Evolutionary conservation across 108 stramenopile genomes (phyloP).

Genomic region (Chaetoceros tenuissimus): DNA sequence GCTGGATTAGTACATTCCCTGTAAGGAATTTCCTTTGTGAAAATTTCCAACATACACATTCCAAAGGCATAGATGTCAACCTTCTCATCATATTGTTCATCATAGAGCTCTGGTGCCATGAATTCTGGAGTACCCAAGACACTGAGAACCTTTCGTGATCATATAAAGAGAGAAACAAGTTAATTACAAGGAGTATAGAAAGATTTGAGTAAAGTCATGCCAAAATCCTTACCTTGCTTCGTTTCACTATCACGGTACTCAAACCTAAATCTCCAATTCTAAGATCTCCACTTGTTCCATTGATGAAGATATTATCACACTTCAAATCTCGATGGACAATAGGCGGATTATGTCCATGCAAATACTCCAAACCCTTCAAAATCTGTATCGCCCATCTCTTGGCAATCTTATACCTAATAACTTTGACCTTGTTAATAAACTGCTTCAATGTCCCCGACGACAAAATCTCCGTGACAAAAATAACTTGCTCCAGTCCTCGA

Average conservation of each 20-base stretch:
- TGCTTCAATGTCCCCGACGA: slow-evolving; percentile 87
- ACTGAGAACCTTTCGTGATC: slow-evolving; percentile 48
- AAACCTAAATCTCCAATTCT: slow-evolving; percentile 97
- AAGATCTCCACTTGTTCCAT: slow-evolving; percentile 93
- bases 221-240: slow-evolving; percentile 46
- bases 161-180: background rate
- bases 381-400: slow-evolving; percentile 96
- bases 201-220: background rate
- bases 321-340: slow-evolving; percentile 99
- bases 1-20: slow-evolving; percentile 88
- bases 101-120: slow-evolving; percentile 99
- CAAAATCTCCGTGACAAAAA: slow-evolving; percentile 96
- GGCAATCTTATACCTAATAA: slow-evolving; percentile 94
- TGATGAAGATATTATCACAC: slow-evolving; percentile 97
- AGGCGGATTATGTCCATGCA: slow-evolving; percentile 95
- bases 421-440: slow-evolving; percentile 93
- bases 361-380: slow-evolving; percentile 89
- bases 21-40: slow-evolving; percentile 94
- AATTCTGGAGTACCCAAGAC: slow-evolving; percentile 98
- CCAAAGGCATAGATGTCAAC: slow-evolving; percentile 99
- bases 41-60: slow-evolving; percentile 96
- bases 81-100: slow-evolving; percentile 94
- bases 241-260: slow-evolving; percentile 83
- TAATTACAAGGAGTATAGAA: background rate
- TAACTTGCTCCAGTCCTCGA: slow-evolving; percentile 82